Conservation (phyloP, 2,329 filamentous ascomycete species). For the Aureobasidium melanogenum region DNA sequence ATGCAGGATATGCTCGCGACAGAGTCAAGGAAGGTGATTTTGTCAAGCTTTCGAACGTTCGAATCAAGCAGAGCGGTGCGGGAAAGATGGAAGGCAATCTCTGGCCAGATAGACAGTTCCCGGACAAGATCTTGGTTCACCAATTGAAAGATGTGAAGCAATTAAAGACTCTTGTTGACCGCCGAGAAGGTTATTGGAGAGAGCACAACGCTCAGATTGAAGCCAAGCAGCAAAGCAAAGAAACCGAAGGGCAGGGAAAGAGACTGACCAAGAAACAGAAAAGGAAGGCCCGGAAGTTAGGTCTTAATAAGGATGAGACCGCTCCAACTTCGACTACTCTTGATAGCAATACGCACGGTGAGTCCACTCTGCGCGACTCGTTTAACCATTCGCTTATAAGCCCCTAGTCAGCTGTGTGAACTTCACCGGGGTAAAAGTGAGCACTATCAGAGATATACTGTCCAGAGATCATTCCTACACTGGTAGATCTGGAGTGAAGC, state of each 20-base stretch:
- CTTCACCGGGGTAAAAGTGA: slow-evolving; percentile 30
- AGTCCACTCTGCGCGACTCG: not conserved
- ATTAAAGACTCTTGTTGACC: slow-evolving; percentile 50
- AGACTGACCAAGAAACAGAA: slow-evolving; percentile 23
- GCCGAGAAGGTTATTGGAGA: slow-evolving; percentile 53
- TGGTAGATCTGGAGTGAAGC: slow-evolving; percentile 17
- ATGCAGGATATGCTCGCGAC: slow-evolving; percentile 50
- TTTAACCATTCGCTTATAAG: not conserved
- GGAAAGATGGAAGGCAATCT: slow-evolving; percentile 62
- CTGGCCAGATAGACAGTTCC: slow-evolving; percentile 48
- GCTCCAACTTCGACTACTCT: not conserved
- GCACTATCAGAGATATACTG: slow-evolving; percentile 40
- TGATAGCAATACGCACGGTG: not conserved
- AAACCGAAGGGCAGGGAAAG: slow-evolving; percentile 22
- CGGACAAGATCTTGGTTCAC: slow-evolving; percentile 47
- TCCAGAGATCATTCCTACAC: not conserved
- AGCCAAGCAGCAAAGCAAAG: slow-evolving; percentile 16
- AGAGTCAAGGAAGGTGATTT: slow-evolving; percentile 52
- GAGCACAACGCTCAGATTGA: not conserved
- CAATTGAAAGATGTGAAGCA: slow-evolving; percentile 27
- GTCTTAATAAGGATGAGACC: slow-evolving; percentile 15
- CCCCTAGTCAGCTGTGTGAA: slow-evolving; percentile 39
- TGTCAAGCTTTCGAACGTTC: slow-evolving; percentile 63
- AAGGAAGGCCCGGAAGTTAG: slow-evolving; percentile 26
- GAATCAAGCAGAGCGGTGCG: slow-evolving; percentile 50